Conservation (phyloP, 495 filamentous ascomycete genomes). For the Thozetella sp. region DNA sequence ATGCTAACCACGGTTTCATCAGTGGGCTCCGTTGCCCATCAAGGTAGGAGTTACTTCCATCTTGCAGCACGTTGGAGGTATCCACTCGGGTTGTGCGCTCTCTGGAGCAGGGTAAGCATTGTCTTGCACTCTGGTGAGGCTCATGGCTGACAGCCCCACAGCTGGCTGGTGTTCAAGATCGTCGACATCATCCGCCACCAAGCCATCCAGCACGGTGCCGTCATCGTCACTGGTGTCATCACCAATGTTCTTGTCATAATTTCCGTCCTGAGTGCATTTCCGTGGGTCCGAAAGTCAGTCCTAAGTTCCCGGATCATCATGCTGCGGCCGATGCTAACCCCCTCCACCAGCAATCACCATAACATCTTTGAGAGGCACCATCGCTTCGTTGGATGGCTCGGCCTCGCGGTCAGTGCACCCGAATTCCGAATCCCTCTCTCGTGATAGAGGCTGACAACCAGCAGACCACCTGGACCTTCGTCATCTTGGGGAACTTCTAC, state of each 20-base stretch:
- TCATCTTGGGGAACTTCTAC: conserved; percentile 38
- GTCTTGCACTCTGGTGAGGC: neutral
- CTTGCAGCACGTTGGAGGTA: conserved; percentile 44
- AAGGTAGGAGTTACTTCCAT: conserved; percentile 39
- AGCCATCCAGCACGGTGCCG: conserved; percentile 24
- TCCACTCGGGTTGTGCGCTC: conserved; percentile 45
- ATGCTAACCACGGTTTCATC: conserved; percentile 12
- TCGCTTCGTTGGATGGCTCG: conserved; percentile 45
- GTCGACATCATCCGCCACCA: conserved; percentile 39
- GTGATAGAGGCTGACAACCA: conserved; percentile 9
- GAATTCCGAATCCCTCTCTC: neutral
- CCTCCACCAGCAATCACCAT: conserved; percentile 27
- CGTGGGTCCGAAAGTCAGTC: conserved; percentile 47
- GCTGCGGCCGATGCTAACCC: neutral
- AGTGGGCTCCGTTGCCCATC: conserved; percentile 41
- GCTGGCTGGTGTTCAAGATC: conserved; percentile 43
- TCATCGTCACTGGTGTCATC: conserved; percentile 41
- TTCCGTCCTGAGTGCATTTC: conserved; percentile 42
- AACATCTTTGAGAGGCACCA: conserved; percentile 43
- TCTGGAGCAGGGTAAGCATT: conserved; percentile 38
- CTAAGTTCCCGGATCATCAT: neutral
- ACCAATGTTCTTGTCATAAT: conserved; percentile 42
- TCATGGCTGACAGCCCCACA: conserved; percentile 15
- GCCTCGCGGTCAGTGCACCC: conserved; percentile 33
- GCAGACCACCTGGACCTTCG: conserved; percentile 42